phyloP scores from a whole-genome alignment of 176 grass and related monocot species.

The Elaeis guineensis region DNA sequence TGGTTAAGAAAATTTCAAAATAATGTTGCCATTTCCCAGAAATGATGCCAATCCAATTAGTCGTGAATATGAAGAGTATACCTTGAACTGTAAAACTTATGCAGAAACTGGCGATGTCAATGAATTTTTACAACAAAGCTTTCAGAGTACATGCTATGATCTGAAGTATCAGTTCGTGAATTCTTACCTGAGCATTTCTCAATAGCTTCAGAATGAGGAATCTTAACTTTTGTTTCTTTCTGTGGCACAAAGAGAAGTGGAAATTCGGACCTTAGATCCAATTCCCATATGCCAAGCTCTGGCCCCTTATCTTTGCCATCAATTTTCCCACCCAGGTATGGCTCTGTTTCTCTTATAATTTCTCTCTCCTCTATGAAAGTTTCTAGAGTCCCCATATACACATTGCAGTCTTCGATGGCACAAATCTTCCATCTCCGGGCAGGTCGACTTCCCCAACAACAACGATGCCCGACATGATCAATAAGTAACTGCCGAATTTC shows the following conservation, averaged over 20 bases:
- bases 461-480: slow-evolving; percentile 72
- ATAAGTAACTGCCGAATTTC: slow-evolving; percentile 79
- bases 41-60: too few relatives aligned
- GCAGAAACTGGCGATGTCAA: too few relatives aligned
- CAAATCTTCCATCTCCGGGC: slow-evolving; percentile 74
- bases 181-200: slow-evolving; percentile 79
- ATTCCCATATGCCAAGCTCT: slow-evolving; percentile 60
- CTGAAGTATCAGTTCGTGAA: neutral
- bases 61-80: too few relatives aligned
- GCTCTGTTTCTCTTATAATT: slow-evolving; percentile 33
- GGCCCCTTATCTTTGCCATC: slow-evolving; percentile 58
- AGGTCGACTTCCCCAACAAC: slow-evolving; percentile 84
- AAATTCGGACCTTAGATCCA: slow-evolving; percentile 82
- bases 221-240: slow-evolving; percentile 74
- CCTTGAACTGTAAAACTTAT: too few relatives aligned
- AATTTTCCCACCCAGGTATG: slow-evolving; percentile 49
- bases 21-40: too few relatives aligned
- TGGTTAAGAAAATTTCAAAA: too few relatives aligned
- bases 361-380: slow-evolving; percentile 90
- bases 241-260: slow-evolving; percentile 72
- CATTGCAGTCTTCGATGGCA: slow-evolving; percentile 67
- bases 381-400: slow-evolving; percentile 88
- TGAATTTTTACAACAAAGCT: neutral
- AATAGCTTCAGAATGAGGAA: slow-evolving; percentile 77
- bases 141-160: neutral